Evolutionary conservation across 2,329 filamentous ascomycete genomes (phyloP), one percentile per base, ranked within the genome.

Genomic region (Botryotinia convoluta): DNA sequence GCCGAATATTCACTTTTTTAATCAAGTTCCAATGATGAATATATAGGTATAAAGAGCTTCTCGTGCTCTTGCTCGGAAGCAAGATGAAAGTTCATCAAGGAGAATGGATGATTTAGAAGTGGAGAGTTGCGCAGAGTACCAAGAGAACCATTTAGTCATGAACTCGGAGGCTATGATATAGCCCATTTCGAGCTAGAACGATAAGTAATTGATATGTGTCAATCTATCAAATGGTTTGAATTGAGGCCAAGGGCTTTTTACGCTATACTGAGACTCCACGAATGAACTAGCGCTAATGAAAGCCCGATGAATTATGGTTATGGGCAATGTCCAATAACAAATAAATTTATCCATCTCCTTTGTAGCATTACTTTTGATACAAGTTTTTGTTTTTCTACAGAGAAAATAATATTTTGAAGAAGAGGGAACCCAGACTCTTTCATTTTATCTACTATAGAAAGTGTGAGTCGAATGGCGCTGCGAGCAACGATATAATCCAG

Each of bases 341-440:
- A n/a, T n/a, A n/a, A n/a, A n/a, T 22, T 48, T 70, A 26, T 70
- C 68, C n/a, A 70, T 35, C 35, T 70, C 54, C 10, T 70, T n/a
- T 0, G 45, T 69, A 22, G 18, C 59, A 8, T 69, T 59, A 16
- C 5, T 69, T 16, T 42, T 26, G 7, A 42, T 10, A 20, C 68
- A 16, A 45, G 39, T 9, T 44, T n/a, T 37, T 70, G 54, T 44
- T 26, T 70, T 29, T 70, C 54, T 0, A 18, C 51, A 18, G 54
- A 39, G 5, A 70, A 60, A 10, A 54, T 61, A 1, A 70, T 35
- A 7, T 70, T 70, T n/a, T 54, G 68, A 48, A 61, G 86, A 37
- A 64, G 45, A 20, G 64, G 63, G 48, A 71, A 73, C 7, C 35
- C 37, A n/a, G 48, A 42, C 10, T 14, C 62, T 69, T 72, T 73